Conservation (phyloP, 2,329 filamentous ascomycete genomes). For the Colletotrichum sp. region DNA sequence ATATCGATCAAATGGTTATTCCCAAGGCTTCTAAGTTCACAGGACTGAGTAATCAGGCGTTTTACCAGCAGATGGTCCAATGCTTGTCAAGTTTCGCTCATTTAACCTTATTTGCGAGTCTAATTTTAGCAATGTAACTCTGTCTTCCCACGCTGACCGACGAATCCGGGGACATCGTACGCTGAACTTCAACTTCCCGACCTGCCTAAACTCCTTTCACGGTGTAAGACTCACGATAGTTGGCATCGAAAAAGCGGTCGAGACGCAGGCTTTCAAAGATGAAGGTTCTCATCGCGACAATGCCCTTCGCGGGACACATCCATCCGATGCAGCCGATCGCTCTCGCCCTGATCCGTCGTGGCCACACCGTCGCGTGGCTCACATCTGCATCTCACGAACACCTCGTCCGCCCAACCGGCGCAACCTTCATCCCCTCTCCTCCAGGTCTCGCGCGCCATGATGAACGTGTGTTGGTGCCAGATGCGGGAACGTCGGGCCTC, state of each 20-base stretch:
- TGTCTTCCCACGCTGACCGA: not conserved
- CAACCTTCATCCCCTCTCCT: not conserved
- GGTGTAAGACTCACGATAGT: not conserved
- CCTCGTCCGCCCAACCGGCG: not conserved
- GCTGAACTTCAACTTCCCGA: not conserved
- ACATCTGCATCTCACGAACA: not conserved
- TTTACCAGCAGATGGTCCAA: not conserved
- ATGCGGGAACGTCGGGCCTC: not conserved
- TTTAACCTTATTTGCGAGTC: not conserved
- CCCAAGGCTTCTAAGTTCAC: not conserved
- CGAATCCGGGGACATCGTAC: not conserved
- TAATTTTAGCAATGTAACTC: not conserved
- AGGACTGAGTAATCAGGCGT: not conserved
- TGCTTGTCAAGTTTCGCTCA: not conserved
- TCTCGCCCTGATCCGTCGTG: not conserved
- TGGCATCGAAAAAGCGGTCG: rapidly evolving
- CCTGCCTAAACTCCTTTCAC: not conserved
- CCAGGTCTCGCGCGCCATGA: not conserved
- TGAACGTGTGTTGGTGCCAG: not conserved
- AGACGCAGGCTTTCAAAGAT: not conserved
- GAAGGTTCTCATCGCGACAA: slow-evolving; percentile 12
- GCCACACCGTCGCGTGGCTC: slow-evolving; percentile 8
- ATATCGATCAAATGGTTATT: not conserved
- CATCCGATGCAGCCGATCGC: not conserved
- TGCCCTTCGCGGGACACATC: slow-evolving; percentile 5